Evolutionary conservation across 1,139 yeast genomes (phyloP), one percentile per base, ranked within the genome.

Genomic region (Oligophagozyma castellii): DNA sequence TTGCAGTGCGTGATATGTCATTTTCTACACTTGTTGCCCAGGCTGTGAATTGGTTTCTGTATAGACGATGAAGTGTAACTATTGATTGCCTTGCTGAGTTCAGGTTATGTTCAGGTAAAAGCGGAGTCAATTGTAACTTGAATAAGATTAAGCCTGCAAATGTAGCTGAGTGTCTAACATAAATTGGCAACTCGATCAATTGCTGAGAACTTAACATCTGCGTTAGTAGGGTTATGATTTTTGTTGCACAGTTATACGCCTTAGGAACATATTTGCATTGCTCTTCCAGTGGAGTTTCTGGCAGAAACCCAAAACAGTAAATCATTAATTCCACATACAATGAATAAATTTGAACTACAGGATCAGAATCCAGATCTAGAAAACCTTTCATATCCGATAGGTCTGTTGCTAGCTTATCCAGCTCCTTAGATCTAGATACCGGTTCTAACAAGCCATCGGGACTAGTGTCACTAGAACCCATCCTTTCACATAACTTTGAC

Each of bases 381-480:
- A 27, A 34, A n/a, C 32, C 70, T 26, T 71, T 70, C 36, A 81
- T 58, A 32, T 83, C 59, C 42, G 79, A 84, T 32, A 84, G 60
- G 47, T 84, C 94, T 34, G 84, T 65, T 44, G 78, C 86, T 45
- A 84, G 59, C 8, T 79, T 72, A 22, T 76, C 70, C 33, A 84
- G 58, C 0, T 89, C 73, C 1, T 83, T 83, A 1, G 89, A 84
- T 40, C 95, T 66, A 46, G 79, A 76, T 45, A 73, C 68, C 3
- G 93, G 86, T 34, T 80, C 93, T 58, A 83, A 67, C 29, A 86
- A 64, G 0, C 95, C 96, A 59, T 86, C 95, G 0, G 94, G 86
- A 31, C 89, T 64, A 0, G 79, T 69, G n/a, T 81, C 84, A 34
- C 84, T 75, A 8, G 84, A 70, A 1, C 95, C 95, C 84, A 86